phyloP scores from a whole-genome alignment of 805 yeast species.

The Nakazawaea laoshanensis region DNA sequence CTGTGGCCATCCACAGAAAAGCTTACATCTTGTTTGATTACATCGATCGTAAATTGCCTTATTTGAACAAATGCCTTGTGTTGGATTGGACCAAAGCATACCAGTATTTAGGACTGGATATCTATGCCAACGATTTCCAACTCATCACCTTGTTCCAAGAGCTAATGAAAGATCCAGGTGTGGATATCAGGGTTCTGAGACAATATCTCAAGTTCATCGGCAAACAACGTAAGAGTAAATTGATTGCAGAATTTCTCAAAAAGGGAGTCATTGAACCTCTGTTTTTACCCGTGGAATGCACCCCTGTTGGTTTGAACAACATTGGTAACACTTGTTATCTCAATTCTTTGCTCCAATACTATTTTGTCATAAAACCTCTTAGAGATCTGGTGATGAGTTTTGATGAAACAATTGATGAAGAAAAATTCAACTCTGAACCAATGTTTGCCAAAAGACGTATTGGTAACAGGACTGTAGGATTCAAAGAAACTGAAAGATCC shows the following conservation, averaged over 20 bases:
- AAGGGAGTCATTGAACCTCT: constrained; percentile 57
- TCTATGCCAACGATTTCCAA: constrained; percentile 47
- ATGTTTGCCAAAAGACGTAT: constrained; percentile 50
- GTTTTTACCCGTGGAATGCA: constrained; percentile 50
- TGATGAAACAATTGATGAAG: constrained; percentile 23
- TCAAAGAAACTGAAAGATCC: constrained; percentile 71
- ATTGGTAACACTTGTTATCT: constrained; percentile 95
- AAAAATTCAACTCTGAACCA: constrained; percentile 20
- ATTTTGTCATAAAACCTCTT: constrained; percentile 78
- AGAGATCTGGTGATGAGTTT: constrained; percentile 58
- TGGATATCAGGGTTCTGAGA: constrained; percentile 50
- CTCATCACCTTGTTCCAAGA: constrained; percentile 45
- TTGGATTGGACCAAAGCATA: constrained; percentile 27
- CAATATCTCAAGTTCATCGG: constrained; percentile 51
- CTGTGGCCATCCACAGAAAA: constrained; percentile 51
- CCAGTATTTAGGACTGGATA: constrained; percentile 37
- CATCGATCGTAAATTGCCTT: constrained; percentile 36
- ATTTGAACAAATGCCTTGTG: constrained; percentile 11
- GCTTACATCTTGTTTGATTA: constrained; percentile 51
- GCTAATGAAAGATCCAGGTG: constrained; percentile 26
- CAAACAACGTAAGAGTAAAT: constrained; percentile 39
- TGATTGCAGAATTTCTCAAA: constrained; percentile 46
- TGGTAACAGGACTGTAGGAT: constrained; percentile 81
- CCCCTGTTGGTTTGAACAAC: constrained; percentile 91
- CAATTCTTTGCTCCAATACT: constrained; percentile 84